phyloP scores from a whole-genome alignment of 208 protist genomes.

The Tritrichomonas foetus region DNA sequence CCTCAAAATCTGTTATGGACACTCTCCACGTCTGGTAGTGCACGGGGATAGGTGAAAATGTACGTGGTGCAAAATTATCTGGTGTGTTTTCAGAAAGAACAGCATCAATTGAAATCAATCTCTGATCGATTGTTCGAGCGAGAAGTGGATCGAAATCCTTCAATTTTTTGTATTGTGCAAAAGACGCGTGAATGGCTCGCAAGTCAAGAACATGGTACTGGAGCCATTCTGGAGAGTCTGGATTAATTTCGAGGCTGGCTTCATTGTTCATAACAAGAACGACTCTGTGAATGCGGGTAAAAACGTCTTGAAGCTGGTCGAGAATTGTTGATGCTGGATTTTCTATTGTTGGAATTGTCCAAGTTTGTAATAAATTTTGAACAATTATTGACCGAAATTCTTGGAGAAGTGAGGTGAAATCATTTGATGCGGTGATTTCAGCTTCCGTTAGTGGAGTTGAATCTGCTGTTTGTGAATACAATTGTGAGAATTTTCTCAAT shows the following conservation, averaged over 20 bases:
- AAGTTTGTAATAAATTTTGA: background rate
- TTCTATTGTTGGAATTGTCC: background rate
- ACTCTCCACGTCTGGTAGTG: background rate
- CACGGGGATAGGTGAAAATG: background rate
- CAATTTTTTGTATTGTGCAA: background rate
- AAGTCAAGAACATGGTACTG: constrained; percentile 4
- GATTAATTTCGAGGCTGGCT: background rate
- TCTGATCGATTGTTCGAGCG: background rate
- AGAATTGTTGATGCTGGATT: background rate
- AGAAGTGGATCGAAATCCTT: background rate
- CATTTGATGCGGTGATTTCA: background rate
- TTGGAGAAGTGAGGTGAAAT: background rate
- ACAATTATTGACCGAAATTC: background rate
- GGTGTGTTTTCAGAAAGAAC: background rate
- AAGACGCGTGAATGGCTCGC: background rate
- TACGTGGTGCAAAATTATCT: background rate
- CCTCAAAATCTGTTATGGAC: background rate
- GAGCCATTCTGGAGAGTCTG: background rate
- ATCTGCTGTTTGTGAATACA: background rate
- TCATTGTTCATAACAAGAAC: background rate
- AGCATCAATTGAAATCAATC: background rate
- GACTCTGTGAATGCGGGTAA: background rate
- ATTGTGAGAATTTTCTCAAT: background rate
- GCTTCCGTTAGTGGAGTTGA: background rate
- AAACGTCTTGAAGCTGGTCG: background rate